Evolutionary conservation across 1,139 yeast species (phyloP).

Genomic region (Ogataea hybrid): DNA sequence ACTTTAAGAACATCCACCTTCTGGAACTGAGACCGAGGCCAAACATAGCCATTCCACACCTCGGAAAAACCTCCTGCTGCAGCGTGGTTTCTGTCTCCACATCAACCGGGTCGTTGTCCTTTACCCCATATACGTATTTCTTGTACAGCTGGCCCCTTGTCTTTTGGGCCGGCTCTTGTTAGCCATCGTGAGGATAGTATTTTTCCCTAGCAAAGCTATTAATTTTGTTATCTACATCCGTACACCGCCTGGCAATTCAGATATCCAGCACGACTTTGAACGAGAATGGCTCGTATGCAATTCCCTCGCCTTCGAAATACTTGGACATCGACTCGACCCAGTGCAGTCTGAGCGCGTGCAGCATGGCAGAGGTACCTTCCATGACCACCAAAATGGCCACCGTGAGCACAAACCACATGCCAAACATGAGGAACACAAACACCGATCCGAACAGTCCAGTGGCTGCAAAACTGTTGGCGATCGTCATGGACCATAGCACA

Average conservation of each 20-base stretch:
- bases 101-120: conserved; percentile 18
- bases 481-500: conserved; percentile 78
- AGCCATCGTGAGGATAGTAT: conserved; percentile 47
- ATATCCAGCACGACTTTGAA: conserved; percentile 33
- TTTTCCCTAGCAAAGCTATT: background rate
- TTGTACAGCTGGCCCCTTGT: conserved; percentile 66
- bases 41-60: conserved; percentile 23
- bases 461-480: conserved; percentile 45
- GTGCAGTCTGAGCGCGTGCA: conserved; percentile 78
- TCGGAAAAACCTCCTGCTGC: conserved; percentile 6
- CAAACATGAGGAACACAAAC: conserved; percentile 60
- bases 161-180: conserved; percentile 86
- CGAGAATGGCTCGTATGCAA: conserved; percentile 66
- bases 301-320: conserved; percentile 81
- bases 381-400: conserved; percentile 71
- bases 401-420: conserved; percentile 76
- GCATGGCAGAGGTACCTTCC: conserved; percentile 90
- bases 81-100: conserved; percentile 17
- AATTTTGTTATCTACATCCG: conserved; percentile 7
- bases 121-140: conserved; percentile 68
- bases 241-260: conserved; percentile 4
- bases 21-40: conserved; percentile 30
- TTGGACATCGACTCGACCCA: conserved; percentile 91
- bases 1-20: conserved; percentile 43
- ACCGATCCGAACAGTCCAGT: conserved; percentile 51